Evolutionary conservation across 2,329 filamentous ascomycete genomes (phyloP), one percentile per base, ranked within the genome.

Genomic region (Phialophora expanda): DNA sequence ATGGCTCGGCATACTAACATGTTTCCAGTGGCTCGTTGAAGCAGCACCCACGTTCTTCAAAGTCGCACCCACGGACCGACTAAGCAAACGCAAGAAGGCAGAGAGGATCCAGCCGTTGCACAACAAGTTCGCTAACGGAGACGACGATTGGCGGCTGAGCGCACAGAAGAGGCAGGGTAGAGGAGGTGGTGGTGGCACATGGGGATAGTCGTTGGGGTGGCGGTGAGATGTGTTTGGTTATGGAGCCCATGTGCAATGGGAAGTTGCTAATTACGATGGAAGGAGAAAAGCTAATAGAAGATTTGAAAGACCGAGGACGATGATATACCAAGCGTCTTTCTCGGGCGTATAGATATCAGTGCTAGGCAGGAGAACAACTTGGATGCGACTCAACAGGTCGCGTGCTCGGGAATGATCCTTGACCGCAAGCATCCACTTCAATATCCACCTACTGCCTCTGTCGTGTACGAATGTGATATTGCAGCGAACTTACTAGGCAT

Each of bases 41-140:
- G 94, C 93, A 12, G 95, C 96, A n/a, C 95, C 96, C 9, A 97
- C 93, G 0, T 99, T 98, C 82, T 99, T 98, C 87, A 97, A 96
- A 85, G 92, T 98, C 4, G 94, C 95, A 20, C 89, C 91, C 0
- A 94, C 90, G 41, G 92, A 97, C 76, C 84, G 87, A 63, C 79
- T 99, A 74, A 94, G 90, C 70, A 97, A 97, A 85, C 83, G 95
- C 74, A 95, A 96, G 86, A 90, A 92, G 83, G 92, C 92, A 0
- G 95, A 99, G 84, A 85, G 94, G 64, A 98, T 99, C 62, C 92
- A 97, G 82, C 95, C 95, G 51, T 79, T 99, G 79, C 93, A 97
- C 77, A 97, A 97, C 77, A 90, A 93, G 76, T 97, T 92, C 79
- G 90, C 89, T 2, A 90, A 89, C 2, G 93, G 97, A 76, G 94